Percentiles rank a stretch among this genome's conserved stretches.
Evolutionary conservation across 192 early-diverging fungal genomes (phyloP).

Genomic region (Spinellus fusiger): DNA sequence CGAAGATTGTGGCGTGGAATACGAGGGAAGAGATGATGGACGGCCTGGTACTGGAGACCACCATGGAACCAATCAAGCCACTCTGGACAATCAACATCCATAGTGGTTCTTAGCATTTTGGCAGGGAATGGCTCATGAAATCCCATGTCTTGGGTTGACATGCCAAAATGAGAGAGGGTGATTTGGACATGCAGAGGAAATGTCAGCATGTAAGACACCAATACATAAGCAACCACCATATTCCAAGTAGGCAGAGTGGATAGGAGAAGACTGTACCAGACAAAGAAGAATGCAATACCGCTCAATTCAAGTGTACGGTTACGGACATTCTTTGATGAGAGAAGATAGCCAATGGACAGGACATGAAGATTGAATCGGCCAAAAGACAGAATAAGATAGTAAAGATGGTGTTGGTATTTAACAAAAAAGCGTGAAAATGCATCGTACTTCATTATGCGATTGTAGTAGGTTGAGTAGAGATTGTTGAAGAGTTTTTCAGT

Average conservation of each 20-base stretch:
- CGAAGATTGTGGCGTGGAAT: constrained; percentile 87
- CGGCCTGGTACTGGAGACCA: constrained; percentile 93
- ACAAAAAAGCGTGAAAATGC: constrained; percentile 68
- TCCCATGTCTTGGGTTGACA: constrained; percentile 73
- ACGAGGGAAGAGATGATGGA: constrained; percentile 93
- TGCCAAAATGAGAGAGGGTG: constrained; percentile 93
- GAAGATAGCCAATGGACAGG: constrained; percentile 63
- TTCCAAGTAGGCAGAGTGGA: constrained; percentile 64
- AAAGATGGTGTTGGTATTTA: constrained; percentile 76
- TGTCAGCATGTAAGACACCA: constrained; percentile 78
- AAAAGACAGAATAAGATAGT: constrained; percentile 81
- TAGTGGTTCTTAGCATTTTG: constrained; percentile 84
- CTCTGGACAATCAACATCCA: constrained; percentile 92
- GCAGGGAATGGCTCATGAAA: constrained; percentile 76
- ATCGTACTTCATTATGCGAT: constrained; percentile 79
- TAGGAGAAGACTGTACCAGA: constrained; percentile 72
- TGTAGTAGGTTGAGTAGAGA: constrained; percentile 87
- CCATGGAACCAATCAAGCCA: constrained; percentile 99
- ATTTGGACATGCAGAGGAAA: constrained; percentile 92
- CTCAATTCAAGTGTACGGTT: constrained; percentile 70
- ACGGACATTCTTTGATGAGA: constrained; percentile 58
- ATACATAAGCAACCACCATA: constrained; percentile 56
- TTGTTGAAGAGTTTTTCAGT: constrained; percentile 72
- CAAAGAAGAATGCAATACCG: constrained; percentile 69
- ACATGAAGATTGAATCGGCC: constrained; percentile 91